These are phyloP conservation scores for Sambucus nigra DNA, from an alignment of 129 eudicot species.

Conservation along the genomic window DNA sequence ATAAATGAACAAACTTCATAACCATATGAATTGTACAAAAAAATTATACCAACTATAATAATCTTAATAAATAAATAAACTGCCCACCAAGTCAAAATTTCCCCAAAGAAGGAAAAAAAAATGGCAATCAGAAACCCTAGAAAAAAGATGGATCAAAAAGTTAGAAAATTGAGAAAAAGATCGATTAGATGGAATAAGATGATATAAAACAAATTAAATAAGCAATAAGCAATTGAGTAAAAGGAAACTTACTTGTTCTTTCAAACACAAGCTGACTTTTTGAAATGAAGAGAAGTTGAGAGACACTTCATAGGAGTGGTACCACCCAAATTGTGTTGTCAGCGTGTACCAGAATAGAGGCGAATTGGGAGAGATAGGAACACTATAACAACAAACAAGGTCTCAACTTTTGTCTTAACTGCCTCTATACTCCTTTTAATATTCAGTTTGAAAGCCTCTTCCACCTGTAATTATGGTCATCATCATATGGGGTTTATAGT, in stretches of 20 bases:
- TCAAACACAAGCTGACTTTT: background rate
- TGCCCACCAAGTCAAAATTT: background rate
- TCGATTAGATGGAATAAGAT: background rate
- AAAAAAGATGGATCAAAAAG: background rate
- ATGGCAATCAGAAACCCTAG: background rate
- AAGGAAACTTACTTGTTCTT: background rate
- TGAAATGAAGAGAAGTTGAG: background rate
- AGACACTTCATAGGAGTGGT: background rate
- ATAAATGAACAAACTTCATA: background rate
- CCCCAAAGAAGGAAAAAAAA: background rate
- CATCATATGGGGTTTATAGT: no score
- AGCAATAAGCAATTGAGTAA: no score
- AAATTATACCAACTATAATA: background rate
- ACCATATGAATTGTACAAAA: background rate
- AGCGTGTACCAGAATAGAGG: background rate
- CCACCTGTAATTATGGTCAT: no score
- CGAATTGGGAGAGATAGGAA: background rate
- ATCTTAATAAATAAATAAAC: background rate
- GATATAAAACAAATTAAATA: background rate
- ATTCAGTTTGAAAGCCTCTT: no score
- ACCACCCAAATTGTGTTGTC: background rate
- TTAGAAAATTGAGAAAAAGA: background rate
- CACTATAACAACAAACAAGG: slow-evolving; percentile 5
- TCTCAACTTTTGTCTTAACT: slow-evolving; percentile 7
- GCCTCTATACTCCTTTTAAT: slow-evolving; percentile 2